phyloP scores from a whole-genome alignment of 106 monocot species.

The Hemerocallis citrina region DNA sequence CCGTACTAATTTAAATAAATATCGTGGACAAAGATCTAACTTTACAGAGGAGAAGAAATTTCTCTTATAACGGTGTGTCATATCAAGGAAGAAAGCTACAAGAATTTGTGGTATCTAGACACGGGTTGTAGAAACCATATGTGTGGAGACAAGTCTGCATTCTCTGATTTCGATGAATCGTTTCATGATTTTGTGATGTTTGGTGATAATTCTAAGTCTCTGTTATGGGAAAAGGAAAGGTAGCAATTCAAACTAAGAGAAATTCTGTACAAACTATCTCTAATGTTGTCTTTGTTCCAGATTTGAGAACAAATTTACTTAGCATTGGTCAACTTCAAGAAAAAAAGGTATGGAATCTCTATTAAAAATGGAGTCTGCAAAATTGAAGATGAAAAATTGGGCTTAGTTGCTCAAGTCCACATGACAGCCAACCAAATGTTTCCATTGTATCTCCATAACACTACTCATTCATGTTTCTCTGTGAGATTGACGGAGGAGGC shows the following conservation, averaged over 20 bases:
- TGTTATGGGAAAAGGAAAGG: slow-evolving; percentile 7
- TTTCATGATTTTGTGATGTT: slow-evolving; percentile 15
- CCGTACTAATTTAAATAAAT: not conserved
- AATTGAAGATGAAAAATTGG: not conserved
- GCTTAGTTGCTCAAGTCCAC: not conserved
- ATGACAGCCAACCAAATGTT: slow-evolving; percentile 10
- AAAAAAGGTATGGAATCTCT: slow-evolving; percentile 5
- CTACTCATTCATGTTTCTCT: not conserved
- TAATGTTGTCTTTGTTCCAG: not conserved
- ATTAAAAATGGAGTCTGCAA: not conserved
- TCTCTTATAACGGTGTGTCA: slow-evolving; percentile 5
- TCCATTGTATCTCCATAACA: slow-evolving; percentile 8
- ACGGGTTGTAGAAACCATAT: slow-evolving; percentile 8
- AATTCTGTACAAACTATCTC: slow-evolving; percentile 7
- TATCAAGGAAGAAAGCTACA: too few relatives aligned
- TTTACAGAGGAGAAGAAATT: not conserved
- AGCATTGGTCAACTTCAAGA: slow-evolving; percentile 16
- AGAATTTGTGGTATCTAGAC: slow-evolving; percentile 13
- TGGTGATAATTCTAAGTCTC: slow-evolving; percentile 9
- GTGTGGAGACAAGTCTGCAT: slow-evolving; percentile 5
- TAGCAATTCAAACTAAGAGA: slow-evolving; percentile 6
- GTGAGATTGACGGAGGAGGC: not conserved
- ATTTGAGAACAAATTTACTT: slow-evolving; percentile 4
- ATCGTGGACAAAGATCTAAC: not conserved
- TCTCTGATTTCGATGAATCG: slow-evolving; percentile 13